Conservation (phyloP, 2,329 filamentous ascomycete species). For the Graphilbum fragrans region DNA sequence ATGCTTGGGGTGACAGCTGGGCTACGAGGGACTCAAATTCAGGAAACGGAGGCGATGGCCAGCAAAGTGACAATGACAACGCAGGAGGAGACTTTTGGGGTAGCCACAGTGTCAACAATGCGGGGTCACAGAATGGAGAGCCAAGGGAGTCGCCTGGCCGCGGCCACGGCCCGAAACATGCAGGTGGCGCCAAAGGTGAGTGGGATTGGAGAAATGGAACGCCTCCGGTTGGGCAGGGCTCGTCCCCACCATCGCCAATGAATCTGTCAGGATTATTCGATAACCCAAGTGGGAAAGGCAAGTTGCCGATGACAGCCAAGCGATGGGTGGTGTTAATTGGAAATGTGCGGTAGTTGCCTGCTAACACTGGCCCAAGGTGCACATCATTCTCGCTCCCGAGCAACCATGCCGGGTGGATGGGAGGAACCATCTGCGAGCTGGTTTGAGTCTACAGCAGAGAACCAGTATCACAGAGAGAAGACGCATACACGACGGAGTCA, state of each 20-base stretch:
- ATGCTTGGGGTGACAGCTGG: constrained; percentile 2
- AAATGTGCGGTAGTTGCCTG: too few species aligned
- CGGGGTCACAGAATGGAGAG: not conserved
- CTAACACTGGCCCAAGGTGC: not conserved
- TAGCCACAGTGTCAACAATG: not conserved
- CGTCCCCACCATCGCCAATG: not conserved
- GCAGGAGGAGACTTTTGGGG: not conserved
- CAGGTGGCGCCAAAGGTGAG: not conserved
- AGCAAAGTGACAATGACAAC: not conserved
- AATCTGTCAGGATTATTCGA: not conserved
- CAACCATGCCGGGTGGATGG: constrained; percentile 6
- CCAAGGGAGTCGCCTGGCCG: too few species aligned
- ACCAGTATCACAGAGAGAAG: not conserved
- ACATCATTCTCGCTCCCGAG: not conserved
- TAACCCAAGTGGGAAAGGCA: not conserved
- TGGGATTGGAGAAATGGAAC: not conserved
- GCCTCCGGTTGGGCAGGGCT: not conserved
- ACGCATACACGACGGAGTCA: not conserved
- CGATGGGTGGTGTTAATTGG: too few species aligned
- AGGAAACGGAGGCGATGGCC: not conserved
- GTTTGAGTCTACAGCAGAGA: not conserved
- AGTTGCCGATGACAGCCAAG: too few species aligned
- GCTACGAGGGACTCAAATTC: not conserved
- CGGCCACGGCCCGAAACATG: too few species aligned
- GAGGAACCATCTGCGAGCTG: not conserved